phyloP scores from a whole-genome alignment of 768 basidiomycete genomes.

The Austroboletus festivus region DNA sequence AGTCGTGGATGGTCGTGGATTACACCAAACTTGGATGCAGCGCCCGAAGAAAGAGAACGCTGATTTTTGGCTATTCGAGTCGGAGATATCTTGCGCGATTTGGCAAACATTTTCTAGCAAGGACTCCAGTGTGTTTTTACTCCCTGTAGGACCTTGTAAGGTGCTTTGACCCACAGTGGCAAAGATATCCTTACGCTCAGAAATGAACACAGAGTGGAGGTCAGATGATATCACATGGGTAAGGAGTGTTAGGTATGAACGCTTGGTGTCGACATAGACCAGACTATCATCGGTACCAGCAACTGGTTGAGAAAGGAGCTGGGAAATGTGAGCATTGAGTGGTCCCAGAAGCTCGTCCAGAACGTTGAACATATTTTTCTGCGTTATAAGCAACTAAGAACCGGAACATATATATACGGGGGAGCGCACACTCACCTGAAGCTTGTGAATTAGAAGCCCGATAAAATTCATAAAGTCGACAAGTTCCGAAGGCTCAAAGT shows the following conservation, averaged over 20 bases:
- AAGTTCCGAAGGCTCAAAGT: conserved; percentile 89
- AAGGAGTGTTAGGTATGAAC: conserved; percentile 82
- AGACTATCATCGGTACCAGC: conserved; percentile 85
- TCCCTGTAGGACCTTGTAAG: conserved; percentile 40
- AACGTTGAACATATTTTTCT: conserved; percentile 86
- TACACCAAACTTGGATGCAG: conserved; percentile 68
- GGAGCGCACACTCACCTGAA: conserved; percentile 56
- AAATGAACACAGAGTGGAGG: conserved; percentile 81
- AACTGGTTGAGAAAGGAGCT: conserved; percentile 75
- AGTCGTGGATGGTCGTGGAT: conserved; percentile 36
- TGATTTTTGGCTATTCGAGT: conserved; percentile 71
- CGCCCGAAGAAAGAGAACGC: conserved; percentile 77
- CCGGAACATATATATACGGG: background rate
- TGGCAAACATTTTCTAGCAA: conserved; percentile 72
- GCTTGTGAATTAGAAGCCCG: conserved; percentile 82
- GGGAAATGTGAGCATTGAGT: conserved; percentile 76
- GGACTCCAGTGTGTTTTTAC: conserved; percentile 63
- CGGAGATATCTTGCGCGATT: conserved; percentile 72
- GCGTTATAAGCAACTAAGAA: conserved; percentile 4
- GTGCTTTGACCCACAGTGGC: background rate
- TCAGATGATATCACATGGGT: conserved; percentile 79
- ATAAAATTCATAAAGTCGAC: conserved; percentile 97
- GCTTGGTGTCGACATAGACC: conserved; percentile 77
- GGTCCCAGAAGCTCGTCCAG: conserved; percentile 89
- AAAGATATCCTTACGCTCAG: conserved; percentile 60